Conservation (phyloP, 306 rosid species). For the Malus sylvestris region DNA sequence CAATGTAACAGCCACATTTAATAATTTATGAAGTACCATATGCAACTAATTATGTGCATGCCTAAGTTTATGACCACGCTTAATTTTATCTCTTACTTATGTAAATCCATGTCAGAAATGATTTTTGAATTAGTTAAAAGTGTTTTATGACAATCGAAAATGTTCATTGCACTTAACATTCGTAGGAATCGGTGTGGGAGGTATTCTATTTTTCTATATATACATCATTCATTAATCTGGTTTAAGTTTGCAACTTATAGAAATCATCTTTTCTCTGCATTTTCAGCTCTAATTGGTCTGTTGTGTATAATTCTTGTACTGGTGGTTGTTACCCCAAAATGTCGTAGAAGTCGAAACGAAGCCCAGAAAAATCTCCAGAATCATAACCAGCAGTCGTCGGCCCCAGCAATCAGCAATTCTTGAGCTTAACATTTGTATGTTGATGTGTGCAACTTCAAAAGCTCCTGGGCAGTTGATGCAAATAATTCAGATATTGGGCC, state of each 20-base stretch:
- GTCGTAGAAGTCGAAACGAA: not conserved
- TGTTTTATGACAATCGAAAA: not conserved
- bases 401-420: not conserved
- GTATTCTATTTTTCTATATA: not conserved
- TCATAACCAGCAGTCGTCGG: not conserved
- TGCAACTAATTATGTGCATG: not conserved
- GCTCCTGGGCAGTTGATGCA: not conserved
- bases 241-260: not conserved
- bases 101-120: not conserved
- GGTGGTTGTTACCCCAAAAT: conserved; percentile 9
- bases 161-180: not conserved
- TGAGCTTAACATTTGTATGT: not conserved
- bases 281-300: conserved; percentile 5
- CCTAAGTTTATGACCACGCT: not conserved
- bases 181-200: not conserved
- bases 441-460: not conserved
- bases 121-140: no score
- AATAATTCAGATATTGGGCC: not conserved
- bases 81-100: not conserved
- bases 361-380: not conserved
- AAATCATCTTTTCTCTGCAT: not conserved
- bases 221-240: not conserved
- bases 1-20: not conserved
- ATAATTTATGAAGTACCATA: not conserved
- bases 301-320: not conserved